Conservation (phyloP, 139 green algal species). For the Tetratostichococcus sp. region DNA sequence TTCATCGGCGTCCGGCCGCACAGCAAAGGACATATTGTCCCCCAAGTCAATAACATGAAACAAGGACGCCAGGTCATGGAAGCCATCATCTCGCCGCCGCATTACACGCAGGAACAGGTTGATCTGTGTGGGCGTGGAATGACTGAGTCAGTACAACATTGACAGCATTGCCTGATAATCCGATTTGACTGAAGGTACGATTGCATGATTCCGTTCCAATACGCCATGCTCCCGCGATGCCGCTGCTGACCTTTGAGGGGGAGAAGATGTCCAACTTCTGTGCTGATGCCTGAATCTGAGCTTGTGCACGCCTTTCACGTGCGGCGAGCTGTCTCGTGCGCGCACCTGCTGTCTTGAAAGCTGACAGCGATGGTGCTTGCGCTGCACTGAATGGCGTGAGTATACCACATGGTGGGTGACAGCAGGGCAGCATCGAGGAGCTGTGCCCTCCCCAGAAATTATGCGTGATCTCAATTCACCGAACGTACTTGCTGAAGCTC, state of each 20-base stretch:
- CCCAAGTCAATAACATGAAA: slow-evolving; percentile 98
- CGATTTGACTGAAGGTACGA: too few species aligned
- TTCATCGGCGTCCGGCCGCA: slow-evolving; percentile 28
- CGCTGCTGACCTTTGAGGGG: slow-evolving; percentile 82
- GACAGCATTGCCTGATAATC: too few species aligned
- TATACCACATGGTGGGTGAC: too few species aligned
- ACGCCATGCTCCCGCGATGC: too few species aligned
- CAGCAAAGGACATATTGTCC: slow-evolving; percentile 79
- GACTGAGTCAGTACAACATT: not conserved
- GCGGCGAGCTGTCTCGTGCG: slow-evolving; percentile 2
- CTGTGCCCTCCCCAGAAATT: too few species aligned
- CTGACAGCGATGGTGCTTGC: too few species aligned
- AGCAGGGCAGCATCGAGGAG: too few species aligned
- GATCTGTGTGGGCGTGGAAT: too few species aligned
- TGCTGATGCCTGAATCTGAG: not conserved
- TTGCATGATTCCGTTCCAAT: too few species aligned
- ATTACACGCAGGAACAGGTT: slow-evolving; percentile 95
- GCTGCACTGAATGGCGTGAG: too few species aligned
- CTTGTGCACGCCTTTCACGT: not conserved
- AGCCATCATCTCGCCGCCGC: slow-evolving; percentile 85
- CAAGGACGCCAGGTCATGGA: slow-evolving; percentile 94
- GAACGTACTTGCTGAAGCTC: too few species aligned
- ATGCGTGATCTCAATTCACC: too few species aligned
- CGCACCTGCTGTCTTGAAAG: not conserved
- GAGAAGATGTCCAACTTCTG: slow-evolving; percentile 65